A percentile compares a stretch with the other conserved stretches of the same genome.
These are phyloP conservation scores for Cutaneotrichosporon mucoides DNA, from an alignment of 1,284 basidiomycete species.

Conservation along the genomic window DNA sequence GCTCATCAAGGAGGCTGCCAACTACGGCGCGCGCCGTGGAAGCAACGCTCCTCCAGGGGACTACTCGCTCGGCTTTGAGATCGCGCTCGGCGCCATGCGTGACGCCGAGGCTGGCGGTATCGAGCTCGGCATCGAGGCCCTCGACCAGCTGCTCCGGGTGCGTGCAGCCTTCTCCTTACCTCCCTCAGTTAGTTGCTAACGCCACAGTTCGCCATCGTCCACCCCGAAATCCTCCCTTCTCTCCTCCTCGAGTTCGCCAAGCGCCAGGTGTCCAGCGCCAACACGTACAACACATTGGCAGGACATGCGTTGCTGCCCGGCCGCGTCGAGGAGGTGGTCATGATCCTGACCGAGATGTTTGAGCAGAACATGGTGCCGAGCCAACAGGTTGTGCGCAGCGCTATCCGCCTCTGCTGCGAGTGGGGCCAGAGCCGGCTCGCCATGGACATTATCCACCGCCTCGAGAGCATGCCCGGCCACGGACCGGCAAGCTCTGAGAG, in stretches of 20 bases:
- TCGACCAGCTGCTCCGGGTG: conserved; percentile 35
- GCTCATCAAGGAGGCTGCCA: conserved; percentile 31
- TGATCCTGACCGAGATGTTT: conserved; percentile 35
- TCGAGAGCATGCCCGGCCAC: conserved; percentile 14
- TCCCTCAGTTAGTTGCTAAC: no score
- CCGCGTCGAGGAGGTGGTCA: conserved; percentile 30
- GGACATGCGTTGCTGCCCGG: conserved; percentile 9
- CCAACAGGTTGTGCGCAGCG: conserved; percentile 11
- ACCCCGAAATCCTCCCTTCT: conserved; percentile 34
- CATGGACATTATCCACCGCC: conserved; percentile 27
- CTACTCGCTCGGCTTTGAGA: conserved; percentile 29
- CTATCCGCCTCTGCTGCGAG: conserved; percentile 31
- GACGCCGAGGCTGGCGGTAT: conserved; percentile 36
- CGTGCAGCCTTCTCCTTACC: no score
- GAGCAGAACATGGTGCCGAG: conserved; percentile 20
- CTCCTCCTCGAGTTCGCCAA: conserved; percentile 22
- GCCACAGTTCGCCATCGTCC: conserved; percentile 18
- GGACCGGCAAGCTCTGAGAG: conserved; percentile 10
- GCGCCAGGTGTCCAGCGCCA: not conserved
- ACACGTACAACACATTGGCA: conserved; percentile 26
- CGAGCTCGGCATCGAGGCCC: conserved; percentile 29
- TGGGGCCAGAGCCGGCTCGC: conserved; percentile 35
- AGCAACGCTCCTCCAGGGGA: conserved; percentile 17
- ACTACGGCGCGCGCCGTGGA: conserved; percentile 19
- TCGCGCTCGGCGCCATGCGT: conserved; percentile 32